Evolutionary conservation across 2,329 filamentous ascomycete species (phyloP), one percentile per base, ranked within the genome.

Genomic region (Verticillium klebahnii): DNA sequence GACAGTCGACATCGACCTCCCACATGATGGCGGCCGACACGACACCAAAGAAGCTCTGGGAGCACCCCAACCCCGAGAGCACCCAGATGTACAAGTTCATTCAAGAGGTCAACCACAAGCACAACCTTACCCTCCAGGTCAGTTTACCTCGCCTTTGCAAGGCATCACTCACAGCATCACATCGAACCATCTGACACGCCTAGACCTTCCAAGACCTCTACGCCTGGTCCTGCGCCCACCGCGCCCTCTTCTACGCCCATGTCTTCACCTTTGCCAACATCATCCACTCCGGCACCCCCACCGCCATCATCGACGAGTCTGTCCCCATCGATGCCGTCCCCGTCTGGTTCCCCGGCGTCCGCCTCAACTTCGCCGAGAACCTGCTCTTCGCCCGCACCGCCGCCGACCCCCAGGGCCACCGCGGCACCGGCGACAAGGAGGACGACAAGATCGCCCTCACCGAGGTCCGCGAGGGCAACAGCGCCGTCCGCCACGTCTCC

Each of bases 321-420:
- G 80, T 83, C 1, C 85, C 87, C 1, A 91, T 96, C 72, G 88
- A 92, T 63, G 78, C 80, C 17, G 81, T 94, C 5, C 92, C 92
- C 0, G 76, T 80, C 50, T 96, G 92, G 92, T 96, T 95, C 72
- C 77, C 85, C 1, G 92, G 92, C 34, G 81, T 93, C 1, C 76
- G 79, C 5, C 73, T 95, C 67, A 96, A 93, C 69, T 94, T 88
- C 71, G 89, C 91, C 5, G 91, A 96, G 76, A 96, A 95, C 70
- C 75, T 92, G 31, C 84, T 96, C 31, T 93, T 85, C 77, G 82
- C 82, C 1, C 77, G 78, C 15, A 71, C 72, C 3, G 70, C 74
- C 2, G 69, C 75, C 0, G 71, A 75, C n/a, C 69, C 80, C 11
- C 72, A 77, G 0, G 80, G 77, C 2, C 70, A 78, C 29, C 77